Conservation (phyloP, 2,329 filamentous ascomycete species). For the Botrytis pseudocinerea region DNA sequence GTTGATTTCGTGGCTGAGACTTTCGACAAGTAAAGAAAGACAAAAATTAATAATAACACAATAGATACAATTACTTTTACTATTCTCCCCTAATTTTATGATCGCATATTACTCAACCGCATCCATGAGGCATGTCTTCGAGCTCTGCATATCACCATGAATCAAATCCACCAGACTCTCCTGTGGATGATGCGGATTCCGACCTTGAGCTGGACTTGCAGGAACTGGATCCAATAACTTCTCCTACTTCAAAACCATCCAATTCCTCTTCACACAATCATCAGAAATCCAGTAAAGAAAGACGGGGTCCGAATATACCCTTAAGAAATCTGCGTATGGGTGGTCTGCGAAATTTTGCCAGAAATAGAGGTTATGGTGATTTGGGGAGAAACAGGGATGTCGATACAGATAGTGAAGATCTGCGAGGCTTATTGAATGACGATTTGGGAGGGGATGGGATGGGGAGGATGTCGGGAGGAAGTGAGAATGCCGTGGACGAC, state of each 20-base stretch:
- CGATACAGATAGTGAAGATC: slow-evolving; percentile 61
- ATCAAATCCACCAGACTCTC: slow-evolving; percentile 56
- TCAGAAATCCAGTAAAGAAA: slow-evolving; percentile 37
- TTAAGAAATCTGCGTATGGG: slow-evolving; percentile 70
- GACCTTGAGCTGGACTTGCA: slow-evolving; percentile 75
- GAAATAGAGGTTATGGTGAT: slow-evolving; percentile 57
- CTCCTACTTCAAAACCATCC: slow-evolving; percentile 32
- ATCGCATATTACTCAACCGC: slow-evolving; percentile 30
- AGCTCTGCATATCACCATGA: slow-evolving; percentile 38
- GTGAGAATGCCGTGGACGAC: slow-evolving; percentile 59
- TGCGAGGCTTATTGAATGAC: slow-evolving; percentile 65
- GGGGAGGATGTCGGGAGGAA: slow-evolving; percentile 60
- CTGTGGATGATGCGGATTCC: slow-evolving; percentile 70
- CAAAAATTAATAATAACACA: not conserved
- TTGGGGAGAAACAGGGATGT: slow-evolving; percentile 55
- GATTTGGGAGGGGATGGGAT: slow-evolving; percentile 51
- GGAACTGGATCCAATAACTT: slow-evolving; percentile 67
- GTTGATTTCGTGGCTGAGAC: slow-evolving; percentile 9
- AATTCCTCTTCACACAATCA: slow-evolving; percentile 35
- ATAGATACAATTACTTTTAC: slow-evolving; percentile 3
- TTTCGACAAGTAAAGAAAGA: not conserved
- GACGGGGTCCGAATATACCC: slow-evolving; percentile 56
- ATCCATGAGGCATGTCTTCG: slow-evolving; percentile 44
- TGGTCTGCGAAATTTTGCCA: slow-evolving; percentile 55
- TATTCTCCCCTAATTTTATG: not conserved